Conservation (phyloP, 495 filamentous ascomycete species). For the Apodospora peruviana region DNA sequence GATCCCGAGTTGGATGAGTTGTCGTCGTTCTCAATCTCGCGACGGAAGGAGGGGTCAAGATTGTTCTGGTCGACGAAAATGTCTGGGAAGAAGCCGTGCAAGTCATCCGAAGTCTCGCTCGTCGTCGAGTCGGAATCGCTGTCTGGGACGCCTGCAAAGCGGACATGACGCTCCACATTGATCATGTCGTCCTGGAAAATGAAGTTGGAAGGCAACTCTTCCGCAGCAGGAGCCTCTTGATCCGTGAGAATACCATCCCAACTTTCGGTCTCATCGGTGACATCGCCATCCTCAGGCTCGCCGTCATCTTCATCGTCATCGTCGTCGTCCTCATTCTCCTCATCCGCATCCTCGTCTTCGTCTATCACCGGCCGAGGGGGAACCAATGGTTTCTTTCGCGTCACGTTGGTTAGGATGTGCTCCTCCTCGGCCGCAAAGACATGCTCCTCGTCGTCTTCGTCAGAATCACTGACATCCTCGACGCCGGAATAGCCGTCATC, state of each 20-base stretch:
- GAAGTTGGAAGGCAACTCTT: constrained; percentile 37
- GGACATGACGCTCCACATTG: constrained; percentile 45
- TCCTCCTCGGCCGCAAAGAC: constrained; percentile 68
- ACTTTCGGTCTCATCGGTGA: constrained; percentile 39
- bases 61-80: constrained; percentile 68
- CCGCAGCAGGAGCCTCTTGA: constrained; percentile 38
- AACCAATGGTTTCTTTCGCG: constrained; percentile 22
- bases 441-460: constrained; percentile 66
- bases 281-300: constrained; percentile 23
- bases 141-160: constrained; percentile 43
- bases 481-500: constrained; percentile 69
- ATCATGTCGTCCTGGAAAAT: constrained; percentile 42
- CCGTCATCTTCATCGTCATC: constrained; percentile 37
- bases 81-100: constrained; percentile 56
- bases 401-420: constrained; percentile 50
- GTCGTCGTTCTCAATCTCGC: constrained; percentile 59
- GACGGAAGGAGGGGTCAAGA: constrained; percentile 62
- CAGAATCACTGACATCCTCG: constrained; percentile 70
- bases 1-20: constrained; percentile 40
- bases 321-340: constrained; percentile 27
- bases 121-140: constrained; percentile 42
- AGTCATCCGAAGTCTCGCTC: constrained; percentile 38
- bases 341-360: constrained; percentile 25
- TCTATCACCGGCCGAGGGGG: constrained; percentile 39
- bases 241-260: constrained; percentile 56